These are phyloP conservation scores for Salvia miltiorrhiza DNA, from an alignment of 257 asterid genomes.

Conservation along the genomic window DNA sequence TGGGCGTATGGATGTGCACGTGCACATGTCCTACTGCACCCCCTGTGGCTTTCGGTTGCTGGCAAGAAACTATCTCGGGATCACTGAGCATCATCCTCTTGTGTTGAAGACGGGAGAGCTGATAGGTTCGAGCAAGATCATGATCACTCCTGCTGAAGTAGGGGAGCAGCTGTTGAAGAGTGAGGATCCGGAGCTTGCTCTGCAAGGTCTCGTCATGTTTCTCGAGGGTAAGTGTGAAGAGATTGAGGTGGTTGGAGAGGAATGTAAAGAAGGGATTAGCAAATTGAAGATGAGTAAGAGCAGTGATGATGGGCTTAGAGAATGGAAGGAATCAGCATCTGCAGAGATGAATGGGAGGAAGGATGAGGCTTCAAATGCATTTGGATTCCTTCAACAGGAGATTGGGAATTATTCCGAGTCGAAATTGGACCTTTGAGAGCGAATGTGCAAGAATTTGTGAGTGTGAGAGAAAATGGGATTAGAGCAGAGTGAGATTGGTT, in stretches of 20 bases:
- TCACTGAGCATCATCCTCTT: conserved; percentile 29
- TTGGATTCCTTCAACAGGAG: conserved; percentile 12
- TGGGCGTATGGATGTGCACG: conserved; percentile 64
- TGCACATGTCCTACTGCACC: conserved; percentile 57
- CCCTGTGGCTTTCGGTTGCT: conserved; percentile 39
- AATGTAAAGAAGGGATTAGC: neutral
- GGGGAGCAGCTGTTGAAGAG: conserved; percentile 49
- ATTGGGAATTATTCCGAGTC: neutral
- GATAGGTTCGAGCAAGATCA: conserved; percentile 25
- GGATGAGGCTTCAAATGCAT: conserved; percentile 26
- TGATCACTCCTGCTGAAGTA: conserved; percentile 61
- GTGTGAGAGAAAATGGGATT: conserved; percentile 19
- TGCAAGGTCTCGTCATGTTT: conserved; percentile 35
- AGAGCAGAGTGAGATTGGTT: neutral
- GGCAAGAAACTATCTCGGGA: conserved; percentile 32
- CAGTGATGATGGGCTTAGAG: conserved; percentile 10
- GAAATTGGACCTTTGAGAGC: neutral
- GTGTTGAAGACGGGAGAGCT: conserved; percentile 21
- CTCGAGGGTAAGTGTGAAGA: conserved; percentile 23
- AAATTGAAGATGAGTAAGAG: neutral
- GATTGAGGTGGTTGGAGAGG: neutral
- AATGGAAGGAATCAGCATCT: neutral
- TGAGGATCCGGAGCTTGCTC: conserved; percentile 32
- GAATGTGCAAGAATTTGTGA: neutral
- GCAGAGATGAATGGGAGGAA: conserved; percentile 10